These are phyloP conservation scores for Lizanozyma gosingica DNA, from an alignment of 1,139 yeast genomes.

Conservation along the genomic window DNA sequence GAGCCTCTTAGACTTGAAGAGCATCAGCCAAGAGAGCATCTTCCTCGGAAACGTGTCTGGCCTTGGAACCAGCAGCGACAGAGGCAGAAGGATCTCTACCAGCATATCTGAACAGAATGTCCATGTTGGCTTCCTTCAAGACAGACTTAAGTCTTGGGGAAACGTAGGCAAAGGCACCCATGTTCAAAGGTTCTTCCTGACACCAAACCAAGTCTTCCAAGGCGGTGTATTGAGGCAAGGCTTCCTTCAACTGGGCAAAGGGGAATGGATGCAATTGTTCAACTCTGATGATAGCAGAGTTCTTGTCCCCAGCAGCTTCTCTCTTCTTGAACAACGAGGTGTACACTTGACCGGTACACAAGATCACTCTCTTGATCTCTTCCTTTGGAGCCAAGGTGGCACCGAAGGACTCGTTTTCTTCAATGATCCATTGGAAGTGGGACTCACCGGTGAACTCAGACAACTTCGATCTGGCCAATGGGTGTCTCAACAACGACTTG, in stretches of 20 bases:
- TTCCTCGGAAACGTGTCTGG: constrained; percentile 84
- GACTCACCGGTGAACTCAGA: constrained; percentile 86
- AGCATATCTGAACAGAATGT: constrained; percentile 58
- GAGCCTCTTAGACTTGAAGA: constrained; percentile 36
- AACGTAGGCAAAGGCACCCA: constrained; percentile 80
- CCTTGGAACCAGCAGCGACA: constrained; percentile 96
- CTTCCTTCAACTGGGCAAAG: constrained; percentile 83
- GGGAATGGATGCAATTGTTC: constrained; percentile 99
- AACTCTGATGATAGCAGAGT: constrained; percentile 79
- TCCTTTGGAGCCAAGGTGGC: constrained; percentile 66
- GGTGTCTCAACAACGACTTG: constrained; percentile 92
- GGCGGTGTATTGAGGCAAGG: constrained; percentile 72
- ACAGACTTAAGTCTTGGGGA: constrained; percentile 76
- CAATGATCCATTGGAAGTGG: constrained; percentile 92
- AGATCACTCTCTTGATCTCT: constrained; percentile 79
- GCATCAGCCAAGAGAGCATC: constrained; percentile 77
- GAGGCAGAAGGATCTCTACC: constrained; percentile 98
- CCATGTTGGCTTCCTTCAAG: constrained; percentile 63
- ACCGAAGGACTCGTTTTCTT: constrained; percentile 71
- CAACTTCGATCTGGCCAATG: constrained; percentile 83
- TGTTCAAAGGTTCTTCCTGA: constrained; percentile 98
- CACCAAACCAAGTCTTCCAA: constrained; percentile 89
- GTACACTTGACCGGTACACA: constrained; percentile 90
- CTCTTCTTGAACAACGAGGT: constrained; percentile 89
- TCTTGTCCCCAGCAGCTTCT: constrained; percentile 61